phyloP scores from a whole-genome alignment of 192 early-diverging fungal species.

The Backusella mclennaniae region DNA sequence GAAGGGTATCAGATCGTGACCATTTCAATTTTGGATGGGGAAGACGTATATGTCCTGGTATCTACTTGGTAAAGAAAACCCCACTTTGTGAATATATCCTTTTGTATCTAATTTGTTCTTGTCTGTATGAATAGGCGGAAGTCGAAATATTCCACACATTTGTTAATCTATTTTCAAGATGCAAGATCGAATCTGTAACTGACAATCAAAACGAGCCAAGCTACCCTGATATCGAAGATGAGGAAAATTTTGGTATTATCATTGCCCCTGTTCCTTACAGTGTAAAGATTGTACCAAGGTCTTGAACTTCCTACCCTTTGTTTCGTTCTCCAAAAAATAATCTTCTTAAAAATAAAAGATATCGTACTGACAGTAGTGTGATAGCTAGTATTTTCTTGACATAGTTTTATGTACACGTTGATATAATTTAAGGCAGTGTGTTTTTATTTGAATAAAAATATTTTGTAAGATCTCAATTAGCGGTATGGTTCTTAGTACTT shows the following conservation, averaged over 20 bases:
- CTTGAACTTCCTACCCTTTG: no score
- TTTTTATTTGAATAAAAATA: no score
- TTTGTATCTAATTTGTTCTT: not conserved
- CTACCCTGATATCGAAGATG: not conserved
- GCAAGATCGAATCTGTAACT: not conserved
- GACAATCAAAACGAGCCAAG: not conserved
- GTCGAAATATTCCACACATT: not conserved
- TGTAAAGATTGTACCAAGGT: not conserved
- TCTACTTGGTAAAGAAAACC: not conserved
- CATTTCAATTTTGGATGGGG: constrained; percentile 27
- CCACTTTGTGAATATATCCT: not conserved
- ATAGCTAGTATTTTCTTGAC: no score
- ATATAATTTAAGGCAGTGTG: no score
- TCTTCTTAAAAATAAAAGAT: no score
- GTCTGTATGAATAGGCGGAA: not conserved
- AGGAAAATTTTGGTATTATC: not conserved
- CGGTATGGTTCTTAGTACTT: no score
- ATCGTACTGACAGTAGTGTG: no score
- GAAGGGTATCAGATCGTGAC: constrained; percentile 9
- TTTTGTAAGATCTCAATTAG: no score
- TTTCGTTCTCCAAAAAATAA: no score
- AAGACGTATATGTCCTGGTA: constrained; percentile 14
- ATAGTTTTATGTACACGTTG: no score
- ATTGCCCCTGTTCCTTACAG: not conserved
- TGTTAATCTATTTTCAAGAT: not conserved